Base-by-base conservation (phyloP, 345 rosid species). In the Gossypium raimondii region DNA sequence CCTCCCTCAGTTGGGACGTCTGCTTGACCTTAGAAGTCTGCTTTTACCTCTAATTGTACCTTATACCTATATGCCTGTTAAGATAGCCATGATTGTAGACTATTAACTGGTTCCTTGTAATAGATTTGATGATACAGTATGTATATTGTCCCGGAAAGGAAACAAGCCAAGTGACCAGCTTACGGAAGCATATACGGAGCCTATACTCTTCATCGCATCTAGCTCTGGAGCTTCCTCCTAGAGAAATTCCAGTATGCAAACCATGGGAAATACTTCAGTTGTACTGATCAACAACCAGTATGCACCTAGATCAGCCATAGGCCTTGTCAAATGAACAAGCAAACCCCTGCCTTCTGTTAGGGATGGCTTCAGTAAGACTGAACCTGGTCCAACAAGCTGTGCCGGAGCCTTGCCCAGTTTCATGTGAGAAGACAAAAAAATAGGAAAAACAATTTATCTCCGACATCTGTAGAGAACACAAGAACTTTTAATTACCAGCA, bases 211-310 rank as follows among this genome's bases (percentile, higher is more conserved):
- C 97, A 93, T 93, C 22, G 98, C 93, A 14, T 50, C 53, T 5
- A 34, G 41, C 78, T 91, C 97, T 1, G 95, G 98, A n/a, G 98
- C 92, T 80, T 93, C 98, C 77, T 93, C 94, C 2, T 91, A 91
- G 3, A 93, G 92, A 57, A 93, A 93, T 76, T 93, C 98, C 62
- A 93, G 52, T 55, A 93, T 78, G 45, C 94, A 93, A 41, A 93
- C 98, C 0, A 89, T 82, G 83, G 88, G 85, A 76, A 93, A 93
- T 45, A 93, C 95, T 84, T 90, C 95, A 9, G 95, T 95, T 52
- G 89, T 86, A n/a, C 97, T 97, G 25, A 93, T 91, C 74, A 93
- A 43, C 76, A 91, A 57, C 97, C 98, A 91, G 85, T 79, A 91
- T 2, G 92, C 98, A 27, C 89, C 86, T 43, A 93, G 84, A 66